Percentiles rank a stretch among this genome's conserved stretches.
phyloP scores from a whole-genome alignment of 139 green algal genomes.

The Chlorella sorokiniana region DNA sequence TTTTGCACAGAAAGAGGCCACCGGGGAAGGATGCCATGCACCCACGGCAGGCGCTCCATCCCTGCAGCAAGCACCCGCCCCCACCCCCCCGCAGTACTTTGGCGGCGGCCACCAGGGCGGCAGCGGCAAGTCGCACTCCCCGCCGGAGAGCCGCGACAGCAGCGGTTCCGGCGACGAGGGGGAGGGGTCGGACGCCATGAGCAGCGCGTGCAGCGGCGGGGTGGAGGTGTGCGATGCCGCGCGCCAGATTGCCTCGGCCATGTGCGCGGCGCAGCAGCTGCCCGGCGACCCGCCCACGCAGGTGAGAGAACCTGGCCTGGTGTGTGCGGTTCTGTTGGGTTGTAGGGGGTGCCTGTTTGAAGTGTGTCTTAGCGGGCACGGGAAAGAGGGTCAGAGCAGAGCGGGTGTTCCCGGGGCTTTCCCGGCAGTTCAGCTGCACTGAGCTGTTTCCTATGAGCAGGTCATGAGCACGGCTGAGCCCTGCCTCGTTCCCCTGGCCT shows the following conservation, averaged over 20 bases:
- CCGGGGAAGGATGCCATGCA: not conserved
- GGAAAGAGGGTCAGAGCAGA: no score
- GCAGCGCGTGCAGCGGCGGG: slow-evolving; percentile 14
- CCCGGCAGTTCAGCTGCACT: no score
- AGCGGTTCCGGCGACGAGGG: slow-evolving; percentile 1
- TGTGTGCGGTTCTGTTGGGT: not conserved
- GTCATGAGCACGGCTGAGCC: not conserved
- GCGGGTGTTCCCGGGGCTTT: no score
- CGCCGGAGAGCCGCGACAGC: slow-evolving; percentile 20
- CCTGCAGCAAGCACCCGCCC: not conserved
- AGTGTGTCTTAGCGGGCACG: not conserved
- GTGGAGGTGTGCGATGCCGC: slow-evolving; percentile 26
- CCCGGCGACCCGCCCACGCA: slow-evolving; percentile 25
- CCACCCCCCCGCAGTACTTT: slow-evolving; percentile 16
- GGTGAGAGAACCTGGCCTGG: not conserved
- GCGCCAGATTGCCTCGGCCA: slow-evolving; percentile 16
- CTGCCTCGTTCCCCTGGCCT: not conserved
- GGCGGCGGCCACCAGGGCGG: not conserved
- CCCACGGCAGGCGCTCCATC: not conserved
- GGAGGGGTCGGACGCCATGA: slow-evolving; percentile 7
- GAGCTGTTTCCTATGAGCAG: no score
- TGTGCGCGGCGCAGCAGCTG: slow-evolving; percentile 38
- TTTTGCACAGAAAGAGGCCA: not conserved
- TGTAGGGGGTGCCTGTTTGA: not conserved
- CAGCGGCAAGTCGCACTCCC: slow-evolving; percentile 21